A percentile compares a stretch with the other conserved stretches of the same genome.
phyloP scores from a whole-genome alignment of 257 asterid species.

The Henckelia pumila region DNA sequence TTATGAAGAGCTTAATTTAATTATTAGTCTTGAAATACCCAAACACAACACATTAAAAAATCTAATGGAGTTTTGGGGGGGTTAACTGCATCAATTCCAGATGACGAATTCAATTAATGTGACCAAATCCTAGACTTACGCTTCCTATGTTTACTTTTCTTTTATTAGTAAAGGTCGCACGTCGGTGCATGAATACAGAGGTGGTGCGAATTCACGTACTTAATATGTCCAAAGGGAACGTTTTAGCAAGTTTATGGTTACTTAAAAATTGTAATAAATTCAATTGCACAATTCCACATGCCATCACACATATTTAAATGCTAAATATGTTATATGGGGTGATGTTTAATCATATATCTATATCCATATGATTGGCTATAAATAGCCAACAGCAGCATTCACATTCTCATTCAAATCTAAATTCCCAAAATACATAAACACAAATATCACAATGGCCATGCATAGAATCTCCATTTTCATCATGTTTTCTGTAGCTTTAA shows the following conservation, averaged over 20 bases:
- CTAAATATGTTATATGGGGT: constrained; percentile 22
- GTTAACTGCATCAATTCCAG: no score
- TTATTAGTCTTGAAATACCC: no score
- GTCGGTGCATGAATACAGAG: background rate
- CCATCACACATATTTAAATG: no score
- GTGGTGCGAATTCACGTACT: background rate
- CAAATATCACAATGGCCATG: constrained; percentile 20
- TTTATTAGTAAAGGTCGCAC: no score
- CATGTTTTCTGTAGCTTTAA: constrained; percentile 3
- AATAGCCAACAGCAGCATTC: constrained; percentile 21
- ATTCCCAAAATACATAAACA: no score
- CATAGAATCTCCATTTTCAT: background rate
- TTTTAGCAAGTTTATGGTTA: constrained; percentile 22
- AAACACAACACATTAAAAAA: no score
- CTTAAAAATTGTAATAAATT: constrained; percentile 20
- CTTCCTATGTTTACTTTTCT: no score
- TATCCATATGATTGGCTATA: constrained; percentile 24
- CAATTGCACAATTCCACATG: constrained; percentile 23
- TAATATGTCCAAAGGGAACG: constrained; percentile 18
- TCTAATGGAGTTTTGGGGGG: no score
- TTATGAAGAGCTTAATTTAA: no score
- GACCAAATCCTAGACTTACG: no score
- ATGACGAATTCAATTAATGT: no score
- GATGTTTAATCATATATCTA: constrained; percentile 3
- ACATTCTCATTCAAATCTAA: constrained; percentile 16